Percentiles rank a stretch among this genome's conserved stretches.
Conservation (phyloP, 2,329 filamentous ascomycete genomes). For the Xylariaceae sp. region DNA sequence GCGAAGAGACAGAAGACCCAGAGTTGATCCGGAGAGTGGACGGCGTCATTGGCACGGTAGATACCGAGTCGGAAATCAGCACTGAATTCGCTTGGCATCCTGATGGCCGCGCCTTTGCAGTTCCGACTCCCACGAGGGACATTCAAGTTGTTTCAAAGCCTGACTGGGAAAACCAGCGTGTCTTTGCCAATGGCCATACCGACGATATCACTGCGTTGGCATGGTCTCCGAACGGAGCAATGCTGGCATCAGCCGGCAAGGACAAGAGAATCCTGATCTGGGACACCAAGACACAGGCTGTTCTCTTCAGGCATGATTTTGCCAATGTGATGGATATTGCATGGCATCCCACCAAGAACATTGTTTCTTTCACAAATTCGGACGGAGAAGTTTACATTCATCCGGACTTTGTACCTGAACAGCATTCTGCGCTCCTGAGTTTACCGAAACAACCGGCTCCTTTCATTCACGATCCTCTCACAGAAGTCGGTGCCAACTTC, state of each 20-base stretch:
- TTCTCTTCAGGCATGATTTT: slow-evolving; percentile 74
- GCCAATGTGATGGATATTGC: slow-evolving; percentile 77
- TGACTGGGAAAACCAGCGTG: slow-evolving; percentile 82
- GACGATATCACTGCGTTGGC: slow-evolving; percentile 80
- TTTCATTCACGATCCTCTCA: slow-evolving; percentile 74
- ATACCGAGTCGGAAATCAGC: slow-evolving; percentile 70
- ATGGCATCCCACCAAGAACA: slow-evolving; percentile 89
- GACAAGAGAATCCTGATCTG: slow-evolving; percentile 72
- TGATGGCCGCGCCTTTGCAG: slow-evolving; percentile 84
- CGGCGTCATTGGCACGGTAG: slow-evolving; percentile 73
- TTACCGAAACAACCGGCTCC: slow-evolving; percentile 68
- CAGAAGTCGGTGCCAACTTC: slow-evolving; percentile 63
- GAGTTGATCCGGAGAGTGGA: slow-evolving; percentile 79
- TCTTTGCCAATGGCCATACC: slow-evolving; percentile 73
- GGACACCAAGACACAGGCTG: slow-evolving; percentile 82
- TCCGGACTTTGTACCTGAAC: slow-evolving; percentile 59
- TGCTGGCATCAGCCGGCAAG: slow-evolving; percentile 67
- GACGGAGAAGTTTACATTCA: slow-evolving; percentile 93
- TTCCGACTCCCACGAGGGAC: slow-evolving; percentile 74
- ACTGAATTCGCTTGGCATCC: slow-evolving; percentile 85
- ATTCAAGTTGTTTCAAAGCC: slow-evolving; percentile 81
- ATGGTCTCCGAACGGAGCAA: slow-evolving; percentile 92
- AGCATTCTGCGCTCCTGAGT: slow-evolving; percentile 52
- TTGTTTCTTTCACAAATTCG: slow-evolving; percentile 84
- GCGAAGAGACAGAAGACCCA: slow-evolving; percentile 61